These are phyloP conservation scores for Cytospora chrysosperma DNA, from an alignment of 2,329 filamentous ascomycete genomes.

Conservation along the genomic window DNA sequence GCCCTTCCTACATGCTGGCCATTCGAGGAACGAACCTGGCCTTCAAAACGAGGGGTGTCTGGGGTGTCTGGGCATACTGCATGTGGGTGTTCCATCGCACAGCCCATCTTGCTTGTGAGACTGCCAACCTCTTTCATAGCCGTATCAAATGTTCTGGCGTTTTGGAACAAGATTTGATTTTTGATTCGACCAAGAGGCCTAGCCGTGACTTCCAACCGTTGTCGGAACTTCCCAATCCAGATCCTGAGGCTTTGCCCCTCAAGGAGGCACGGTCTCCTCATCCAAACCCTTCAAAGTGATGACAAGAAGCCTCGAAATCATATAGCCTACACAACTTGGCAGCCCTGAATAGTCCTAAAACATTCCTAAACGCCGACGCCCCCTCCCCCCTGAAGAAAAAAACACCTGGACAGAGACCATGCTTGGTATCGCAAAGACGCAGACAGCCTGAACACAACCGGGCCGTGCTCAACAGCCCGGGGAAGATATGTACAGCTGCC, in stretches of 20 bases:
- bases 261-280: neutral
- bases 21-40: slow-evolving; percentile 29
- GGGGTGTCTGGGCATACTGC: neutral
- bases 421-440: slow-evolving; percentile 6
- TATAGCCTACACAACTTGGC: neutral
- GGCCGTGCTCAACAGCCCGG: neutral
- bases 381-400: neutral
- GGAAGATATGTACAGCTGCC: no score
- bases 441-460: neutral
- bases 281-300: neutral
- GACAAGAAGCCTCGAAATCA: neutral
- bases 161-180: neutral
- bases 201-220: neutral
- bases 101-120: neutral
- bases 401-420: neutral
- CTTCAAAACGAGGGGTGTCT: neutral
- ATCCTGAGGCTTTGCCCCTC: neutral
- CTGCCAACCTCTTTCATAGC: neutral
- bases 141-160: neutral
- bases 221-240: neutral
- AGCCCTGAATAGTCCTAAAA: neutral
- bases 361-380: slow-evolving; percentile 1
- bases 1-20: slow-evolving; percentile 17
- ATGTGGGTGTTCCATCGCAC: neutral
- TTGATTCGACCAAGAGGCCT: neutral